Evolutionary conservation across 106 monocot species (phyloP).

Genomic region (Apostasia ramifera): DNA sequence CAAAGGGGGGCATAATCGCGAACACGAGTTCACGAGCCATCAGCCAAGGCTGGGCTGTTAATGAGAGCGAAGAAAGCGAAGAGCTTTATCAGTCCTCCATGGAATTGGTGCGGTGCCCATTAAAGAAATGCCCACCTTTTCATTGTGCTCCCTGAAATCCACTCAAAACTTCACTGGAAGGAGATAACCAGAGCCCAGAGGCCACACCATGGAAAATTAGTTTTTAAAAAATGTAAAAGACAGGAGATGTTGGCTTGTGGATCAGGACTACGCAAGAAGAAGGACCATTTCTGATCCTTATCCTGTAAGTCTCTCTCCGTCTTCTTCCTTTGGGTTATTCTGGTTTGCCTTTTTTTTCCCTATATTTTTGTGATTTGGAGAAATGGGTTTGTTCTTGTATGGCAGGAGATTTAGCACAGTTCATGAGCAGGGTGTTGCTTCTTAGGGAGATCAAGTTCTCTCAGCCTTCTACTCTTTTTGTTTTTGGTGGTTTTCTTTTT

Average conservation of each 20-base stretch:
- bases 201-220: background rate
- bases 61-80: too few species aligned
- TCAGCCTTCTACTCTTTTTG: too few species aligned
- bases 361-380: background rate
- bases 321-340: background rate
- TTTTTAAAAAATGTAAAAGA: background rate
- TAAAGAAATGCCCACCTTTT: background rate
- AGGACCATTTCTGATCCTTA: background rate
- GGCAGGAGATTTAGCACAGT: background rate
- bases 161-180: background rate
- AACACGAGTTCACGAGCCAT: too few species aligned
- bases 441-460: too few species aligned
- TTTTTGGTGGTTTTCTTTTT: background rate
- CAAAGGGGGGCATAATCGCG: too few species aligned
- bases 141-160: background rate
- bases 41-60: too few species aligned
- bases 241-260: background rate
- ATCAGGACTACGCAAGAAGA: background rate
- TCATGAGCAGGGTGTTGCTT: too few species aligned
- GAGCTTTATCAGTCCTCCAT: background rate
- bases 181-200: background rate
- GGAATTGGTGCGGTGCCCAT: slow-evolving; percentile 4
- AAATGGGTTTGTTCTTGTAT: background rate
- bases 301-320: background rate
- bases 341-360: background rate